These are phyloP conservation scores for Cercospora sojina DNA, from an alignment of 2,329 filamentous ascomycete species.

Conservation along the genomic window DNA sequence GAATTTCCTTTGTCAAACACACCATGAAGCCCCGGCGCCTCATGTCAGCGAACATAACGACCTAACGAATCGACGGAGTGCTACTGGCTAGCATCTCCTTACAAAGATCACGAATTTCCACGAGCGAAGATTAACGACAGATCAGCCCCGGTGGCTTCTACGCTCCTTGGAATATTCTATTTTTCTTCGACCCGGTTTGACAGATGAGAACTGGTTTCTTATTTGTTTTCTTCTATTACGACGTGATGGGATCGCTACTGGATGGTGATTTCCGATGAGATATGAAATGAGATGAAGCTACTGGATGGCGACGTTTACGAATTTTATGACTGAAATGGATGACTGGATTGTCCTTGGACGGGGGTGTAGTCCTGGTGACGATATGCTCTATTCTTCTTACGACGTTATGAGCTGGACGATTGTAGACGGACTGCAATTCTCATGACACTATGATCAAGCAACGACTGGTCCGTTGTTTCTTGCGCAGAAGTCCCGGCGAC, in stretches of 20 bases:
- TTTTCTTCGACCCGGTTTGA: background rate
- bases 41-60: background rate
- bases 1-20: background rate
- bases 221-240: background rate
- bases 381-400: background rate
- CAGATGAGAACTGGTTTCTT: background rate
- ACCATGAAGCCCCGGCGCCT: background rate
- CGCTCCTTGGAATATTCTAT: background rate
- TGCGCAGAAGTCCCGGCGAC: background rate
- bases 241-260: background rate
- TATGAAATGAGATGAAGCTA: background rate
- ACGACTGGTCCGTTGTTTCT: background rate
- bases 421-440: background rate
- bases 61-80: background rate
- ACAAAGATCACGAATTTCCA: background rate
- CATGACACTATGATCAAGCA: background rate
- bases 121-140: background rate
- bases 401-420: background rate
- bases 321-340: background rate
- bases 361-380: background rate
- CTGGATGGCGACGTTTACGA: background rate
- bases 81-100: background rate
- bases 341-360: background rate
- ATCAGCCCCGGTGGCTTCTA: background rate
- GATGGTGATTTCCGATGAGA: background rate